Base-by-base conservation (phyloP, 768 basidiomycete genomes). In the Austroboletus festivus region DNA sequence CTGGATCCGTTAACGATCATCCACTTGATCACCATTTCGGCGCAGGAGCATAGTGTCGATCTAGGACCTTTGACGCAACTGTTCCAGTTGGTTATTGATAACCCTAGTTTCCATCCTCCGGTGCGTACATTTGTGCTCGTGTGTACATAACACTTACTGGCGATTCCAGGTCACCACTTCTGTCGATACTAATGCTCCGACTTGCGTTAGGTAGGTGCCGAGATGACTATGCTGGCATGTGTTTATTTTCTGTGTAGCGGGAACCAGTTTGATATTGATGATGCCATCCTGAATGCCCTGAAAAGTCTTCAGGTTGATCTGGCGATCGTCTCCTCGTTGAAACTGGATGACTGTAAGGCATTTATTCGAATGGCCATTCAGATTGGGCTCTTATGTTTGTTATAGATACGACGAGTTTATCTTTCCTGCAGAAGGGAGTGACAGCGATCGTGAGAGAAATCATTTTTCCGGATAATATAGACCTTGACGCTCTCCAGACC, bases 271-370 rank as follows among this genome's bases (percentile, higher is more conserved):
- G 76, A 85, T 56, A 74, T 79, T 15, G 62, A 69, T 22, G 75
- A 70, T 8, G 83, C 84, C 22, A 84, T 88, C 51, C 68, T 89
- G 46, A 71, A 77, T n/a, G 72, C 85, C 4, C 61, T 89, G 44
- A 73, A 78, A 28, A 75, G 76, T 47, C 72, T 89, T 31, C 71
- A 76, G 58, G 79, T 86, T 42, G 73, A 83, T 50, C 65, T 89
- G 19, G 71, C 64, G 10, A 71, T 88, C 24, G 65, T 77, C n/a
- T 75, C 75, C n/a, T 67, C 68, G 1, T 66, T 83, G 39, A 78
- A 77, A 59, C 64, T 89, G 33, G 86, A 88, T 61, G 83, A 87
- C 50, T 89, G 82, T 83, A 54, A 59, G 78, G 52, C 21, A 11
- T n/a, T 43, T 21, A 1, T 10, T 31, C 38, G 31, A 47, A 10